Evolutionary conservation across 1,284 basidiomycete genomes (phyloP), one percentile per base, ranked within the genome.

Genomic region (Phaffia rhodozyma): DNA sequence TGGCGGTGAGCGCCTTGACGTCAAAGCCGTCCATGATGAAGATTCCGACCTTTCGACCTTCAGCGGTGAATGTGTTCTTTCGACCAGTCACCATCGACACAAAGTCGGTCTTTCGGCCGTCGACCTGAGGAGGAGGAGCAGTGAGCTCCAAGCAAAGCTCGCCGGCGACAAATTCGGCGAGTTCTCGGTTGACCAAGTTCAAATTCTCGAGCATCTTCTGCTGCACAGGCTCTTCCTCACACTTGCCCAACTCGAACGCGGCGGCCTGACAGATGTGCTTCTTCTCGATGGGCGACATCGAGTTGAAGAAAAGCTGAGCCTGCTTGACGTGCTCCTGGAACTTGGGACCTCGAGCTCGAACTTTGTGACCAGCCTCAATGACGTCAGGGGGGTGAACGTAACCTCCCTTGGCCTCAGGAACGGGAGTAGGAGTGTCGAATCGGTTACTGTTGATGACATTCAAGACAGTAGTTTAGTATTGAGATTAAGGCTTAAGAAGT

Each of bases 291-390:
- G 78, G 70, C 1, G 80, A 71, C 62, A 91, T 79, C 20, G 87
- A 90, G 77, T 91, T 91, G 76, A 82, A 85, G 77, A 87, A 89
- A 23, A 90, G 79, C 68, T 89, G 82, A 0, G 87, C 75, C 64
- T 75, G 73, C 52, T 63, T 66, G 66, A 67, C 66, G 67, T 70
- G 71, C 66, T 75, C 74, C 81, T 71, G 86, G 77, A 89, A 89
- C 71, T 91, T 90, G 21, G 78, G 75, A 1, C 82, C 82, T 6
- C 85, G 83, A 3, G 81, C 74, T n/a, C 87, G 82, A 64, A 82
- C 79, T 71, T 88, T 86, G 50, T 85, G 78, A 3, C 85, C 87
- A 13, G 76, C 38, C 13, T 43, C 71, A 0, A 87, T 69, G 62
- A 72, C 70, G 63, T 73, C 73, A 21, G 74, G 71, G 65, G 75